Base-by-base conservation (phyloP, 768 basidiomycete genomes). In the Fibroporia radiculosa region DNA sequence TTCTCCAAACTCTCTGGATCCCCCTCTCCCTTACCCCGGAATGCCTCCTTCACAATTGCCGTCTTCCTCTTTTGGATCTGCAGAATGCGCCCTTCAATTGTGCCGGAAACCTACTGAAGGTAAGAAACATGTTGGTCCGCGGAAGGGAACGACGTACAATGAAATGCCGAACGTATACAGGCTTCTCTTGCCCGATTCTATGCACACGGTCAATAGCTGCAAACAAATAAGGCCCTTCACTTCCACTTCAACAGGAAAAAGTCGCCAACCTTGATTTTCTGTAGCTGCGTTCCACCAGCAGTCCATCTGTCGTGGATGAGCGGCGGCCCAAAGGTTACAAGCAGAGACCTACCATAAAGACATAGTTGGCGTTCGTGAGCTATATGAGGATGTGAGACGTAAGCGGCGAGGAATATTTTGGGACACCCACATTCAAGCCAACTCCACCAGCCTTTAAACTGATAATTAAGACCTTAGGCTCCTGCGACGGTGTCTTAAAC, bases 361-460 rank as follows among this genome's bases (percentile, higher is more conserved):
- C 89, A 62, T 90, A 72, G 56, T 91, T 88, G 6, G 89, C 89
- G 11, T 70, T 74, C 20, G 89, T 89, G 44, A 90, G 63, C 83
- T 84, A 41, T 39, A 11, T 18, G 29, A 12, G 29, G 8, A 35
- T 18, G 10, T 35, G 18, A 37, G 20, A 37, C 27, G 33, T 31
- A 31, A 31, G 29, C n/a, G n/a, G 16, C 34, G 34, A 35, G 16
- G 6, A 18, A n/a, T n/a, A n/a, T n/a, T n/a, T n/a, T 31, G 25
- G 44, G 25, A 11, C 16, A 61, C 77, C 54, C 57, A 90, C 80
- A 59, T 93, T 93, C 45, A 95, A 59, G 0, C 93, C 93, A 19
- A 93, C 90, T 20, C 93, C 93, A 22, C 93, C 93, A 3, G 93
- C 93, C 61, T 89, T 92, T 61, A 92, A 62, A 57, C 84, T 87